These are phyloP conservation scores for Phanerodontia chrysosporium DNA, from an alignment of 768 basidiomycete genomes.

Conservation along the genomic window DNA sequence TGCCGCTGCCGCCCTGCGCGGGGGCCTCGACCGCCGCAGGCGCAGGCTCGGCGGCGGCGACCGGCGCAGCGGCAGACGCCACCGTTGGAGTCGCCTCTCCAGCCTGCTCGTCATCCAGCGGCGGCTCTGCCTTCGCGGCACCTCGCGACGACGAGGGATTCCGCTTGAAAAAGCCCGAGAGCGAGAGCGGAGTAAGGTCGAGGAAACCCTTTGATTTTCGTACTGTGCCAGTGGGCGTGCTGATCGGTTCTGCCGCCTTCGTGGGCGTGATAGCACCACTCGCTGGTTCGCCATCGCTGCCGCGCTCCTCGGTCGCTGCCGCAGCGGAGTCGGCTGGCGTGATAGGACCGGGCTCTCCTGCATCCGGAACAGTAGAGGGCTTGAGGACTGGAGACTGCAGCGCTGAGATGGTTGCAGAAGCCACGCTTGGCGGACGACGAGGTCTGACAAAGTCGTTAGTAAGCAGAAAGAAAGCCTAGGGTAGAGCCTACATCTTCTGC, in stretches of 20 bases:
- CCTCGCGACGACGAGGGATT: slow-evolving; percentile 43
- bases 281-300: slow-evolving; percentile 36
- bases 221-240: slow-evolving; percentile 6
- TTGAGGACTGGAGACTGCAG: slow-evolving; percentile 10
- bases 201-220: slow-evolving; percentile 38
- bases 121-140: slow-evolving; percentile 16
- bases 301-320: slow-evolving; percentile 1
- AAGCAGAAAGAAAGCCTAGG: neutral
- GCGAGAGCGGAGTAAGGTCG: slow-evolving; percentile 57
- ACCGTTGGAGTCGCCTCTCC: slow-evolving; percentile 14
- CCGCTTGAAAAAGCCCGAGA: slow-evolving; percentile 62
- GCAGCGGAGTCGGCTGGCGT: neutral
- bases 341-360: neutral
- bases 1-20: neutral
- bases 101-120: slow-evolving; percentile 20
- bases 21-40: neutral
- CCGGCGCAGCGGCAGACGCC: neutral
- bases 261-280: slow-evolving; percentile 61
- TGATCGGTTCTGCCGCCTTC: slow-evolving; percentile 15
- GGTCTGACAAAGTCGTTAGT: neutral
- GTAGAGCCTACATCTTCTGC: slow-evolving; percentile 39
- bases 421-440: slow-evolving; percentile 6
- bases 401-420: slow-evolving; percentile 11
- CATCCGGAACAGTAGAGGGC: neutral
- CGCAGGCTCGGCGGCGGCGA: neutral